Base-by-base conservation (phyloP, 805 yeast species). In the Diddensiella transvaalensis region DNA sequence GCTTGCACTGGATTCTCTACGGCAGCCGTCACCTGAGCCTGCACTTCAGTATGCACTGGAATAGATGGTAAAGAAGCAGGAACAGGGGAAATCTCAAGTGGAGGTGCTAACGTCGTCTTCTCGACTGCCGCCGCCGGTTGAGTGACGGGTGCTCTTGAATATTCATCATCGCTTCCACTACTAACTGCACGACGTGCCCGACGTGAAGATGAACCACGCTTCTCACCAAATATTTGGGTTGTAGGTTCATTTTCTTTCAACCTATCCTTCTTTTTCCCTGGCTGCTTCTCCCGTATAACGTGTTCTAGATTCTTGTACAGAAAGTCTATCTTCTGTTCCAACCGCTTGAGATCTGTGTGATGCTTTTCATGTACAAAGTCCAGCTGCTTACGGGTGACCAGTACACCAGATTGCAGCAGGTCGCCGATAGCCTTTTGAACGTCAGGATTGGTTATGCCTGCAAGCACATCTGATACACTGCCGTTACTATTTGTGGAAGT, bases 311-410 rank as follows among this genome's bases (percentile, higher is more conserved):
- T 35, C 38, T 35, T 35, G 38, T 35, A 35, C 26, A 48, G 30
- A 4, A 22, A 5, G 23, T 47, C 53, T 13, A 50, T 47, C 26
- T 39, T 39, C 30, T 39, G 39, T 29, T 50, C 53, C 39, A 50
- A 22, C 19, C 51, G 23, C 17, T 38, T 36, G 8, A 50, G 26
- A 17, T 50, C 53, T 4, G 17, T 21, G 6, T 32, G 18, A 39
- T 54, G 47, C 21, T 39, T 18, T 4, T 22, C 36, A 2, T 43
- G 43, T 30, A 44, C 22, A 1, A 42, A 40, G 15, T 52, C 53
- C 19, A 47, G 44, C 26, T 35, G 49, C 30, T 49, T 21, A 24
- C 26, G 18, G 2, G 57, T 48, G 17, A 54, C 57, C 39, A 54
- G 48, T 24, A 38, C 19, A 13, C 57, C 57, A 3, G 55, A 52